Conservation (phyloP, 169 alveolate species). For the Eimeria brunetti region DNA sequence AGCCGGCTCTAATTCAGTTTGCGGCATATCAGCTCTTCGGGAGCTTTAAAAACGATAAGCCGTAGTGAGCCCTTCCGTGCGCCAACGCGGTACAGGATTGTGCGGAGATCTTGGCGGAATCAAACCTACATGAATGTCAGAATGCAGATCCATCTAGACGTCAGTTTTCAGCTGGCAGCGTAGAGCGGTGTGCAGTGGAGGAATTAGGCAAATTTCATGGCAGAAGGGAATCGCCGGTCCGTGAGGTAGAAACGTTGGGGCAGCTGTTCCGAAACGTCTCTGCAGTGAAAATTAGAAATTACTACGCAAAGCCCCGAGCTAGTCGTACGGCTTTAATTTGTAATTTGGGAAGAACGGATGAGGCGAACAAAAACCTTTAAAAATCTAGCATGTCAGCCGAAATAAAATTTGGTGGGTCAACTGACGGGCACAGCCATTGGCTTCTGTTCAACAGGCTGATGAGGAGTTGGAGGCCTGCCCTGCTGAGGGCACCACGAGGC, state of each 20-base stretch:
- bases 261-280: background rate
- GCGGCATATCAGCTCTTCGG: background rate
- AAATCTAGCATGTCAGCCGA: background rate
- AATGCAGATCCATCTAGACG: background rate
- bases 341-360: background rate
- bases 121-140: background rate
- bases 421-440: background rate
- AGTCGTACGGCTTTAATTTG: background rate
- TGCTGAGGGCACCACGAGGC: background rate
- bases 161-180: background rate
- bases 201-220: background rate
- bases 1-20: background rate
- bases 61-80: background rate
- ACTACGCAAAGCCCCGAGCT: background rate
- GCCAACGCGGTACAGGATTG: background rate
- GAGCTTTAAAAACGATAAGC: background rate
- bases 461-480: background rate
- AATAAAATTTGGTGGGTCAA: background rate
- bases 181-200: background rate
- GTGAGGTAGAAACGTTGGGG: background rate
- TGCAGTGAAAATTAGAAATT: background rate
- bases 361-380: background rate
- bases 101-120: background rate
- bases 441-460: background rate
- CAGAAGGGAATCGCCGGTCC: background rate